These are phyloP conservation scores for Acanthamoeba royreba DNA, from an alignment of 208 protist species.

Conservation along the genomic window DNA sequence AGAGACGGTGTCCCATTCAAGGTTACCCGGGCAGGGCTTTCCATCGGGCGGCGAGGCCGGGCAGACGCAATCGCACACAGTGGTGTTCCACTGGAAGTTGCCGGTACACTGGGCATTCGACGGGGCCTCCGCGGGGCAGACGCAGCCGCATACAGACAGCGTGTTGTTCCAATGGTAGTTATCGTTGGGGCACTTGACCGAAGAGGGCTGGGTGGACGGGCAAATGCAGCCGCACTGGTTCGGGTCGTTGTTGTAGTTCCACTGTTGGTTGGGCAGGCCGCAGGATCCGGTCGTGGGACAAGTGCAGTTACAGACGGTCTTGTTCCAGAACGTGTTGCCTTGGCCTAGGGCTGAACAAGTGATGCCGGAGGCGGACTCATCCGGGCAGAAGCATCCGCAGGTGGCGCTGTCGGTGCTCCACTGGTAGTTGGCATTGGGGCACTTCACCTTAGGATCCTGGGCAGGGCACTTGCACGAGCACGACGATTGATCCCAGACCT, in stretches of 20 bases:
- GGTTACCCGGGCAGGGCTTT: not conserved
- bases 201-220: not conserved
- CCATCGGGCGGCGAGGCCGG: not conserved
- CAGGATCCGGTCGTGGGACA: not conserved
- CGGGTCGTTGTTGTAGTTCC: not conserved
- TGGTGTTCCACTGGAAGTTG: not conserved
- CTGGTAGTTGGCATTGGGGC: not conserved
- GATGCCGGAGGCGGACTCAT: not conserved
- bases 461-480: too few species aligned
- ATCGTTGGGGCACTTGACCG: too few species aligned
- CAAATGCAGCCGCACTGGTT: not conserved
- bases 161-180: not conserved
- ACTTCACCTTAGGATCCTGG: too few species aligned
- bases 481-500: too few species aligned
- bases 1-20: not conserved
- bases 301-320: not conserved
- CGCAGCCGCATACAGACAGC: not conserved
- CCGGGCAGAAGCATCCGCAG: not conserved
- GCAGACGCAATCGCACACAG: not conserved
- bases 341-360: not conserved
- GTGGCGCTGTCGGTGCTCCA: not conserved
- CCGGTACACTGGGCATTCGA: not conserved
- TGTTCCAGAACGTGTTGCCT: not conserved
- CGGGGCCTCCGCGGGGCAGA: not conserved
- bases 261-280: not conserved